phyloP scores from a whole-genome alignment of 306 rosid genomes.

The Prosopis cineraria region DNA sequence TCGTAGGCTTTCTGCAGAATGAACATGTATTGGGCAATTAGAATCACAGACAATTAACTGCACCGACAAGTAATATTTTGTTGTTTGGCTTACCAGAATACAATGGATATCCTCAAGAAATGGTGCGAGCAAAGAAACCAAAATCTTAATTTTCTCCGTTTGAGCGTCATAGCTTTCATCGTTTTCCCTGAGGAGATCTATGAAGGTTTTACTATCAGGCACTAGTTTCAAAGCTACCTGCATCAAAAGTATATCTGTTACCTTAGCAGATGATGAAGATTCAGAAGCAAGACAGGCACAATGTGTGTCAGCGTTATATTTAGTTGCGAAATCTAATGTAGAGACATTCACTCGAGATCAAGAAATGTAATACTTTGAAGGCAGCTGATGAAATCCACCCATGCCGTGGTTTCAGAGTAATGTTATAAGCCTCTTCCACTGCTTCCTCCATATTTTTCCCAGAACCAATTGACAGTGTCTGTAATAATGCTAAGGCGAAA shows the following conservation, averaged over 20 bases:
- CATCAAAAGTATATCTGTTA: conserved; percentile 32
- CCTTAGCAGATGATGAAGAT: conserved; percentile 4
- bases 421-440: conserved; percentile 73
- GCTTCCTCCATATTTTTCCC: conserved; percentile 65
- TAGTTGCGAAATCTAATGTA: neutral
- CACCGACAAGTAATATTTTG: neutral
- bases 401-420: conserved; percentile 85
- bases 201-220: conserved; percentile 67
- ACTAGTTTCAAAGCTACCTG: conserved; percentile 84
- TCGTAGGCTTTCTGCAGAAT: conserved; percentile 58
- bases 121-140: conserved; percentile 64
- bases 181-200: conserved; percentile 58
- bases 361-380: conserved; percentile 55
- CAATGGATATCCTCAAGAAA: conserved; percentile 71
- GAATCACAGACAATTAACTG: neutral
- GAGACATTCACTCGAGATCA: conserved; percentile 10
- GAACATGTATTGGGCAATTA: conserved; percentile 4
- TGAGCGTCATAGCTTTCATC: conserved; percentile 59
- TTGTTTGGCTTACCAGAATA: conserved; percentile 54
- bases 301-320: neutral
- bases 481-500: conserved; percentile 62
- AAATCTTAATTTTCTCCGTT: conserved; percentile 60
- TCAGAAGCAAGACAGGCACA: conserved; percentile 18
- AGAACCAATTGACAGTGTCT: conserved; percentile 51
- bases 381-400: conserved; percentile 98